These are phyloP conservation scores for Linnemannia hyalina DNA, from an alignment of 192 early-diverging fungal species.

Conservation along the genomic window DNA sequence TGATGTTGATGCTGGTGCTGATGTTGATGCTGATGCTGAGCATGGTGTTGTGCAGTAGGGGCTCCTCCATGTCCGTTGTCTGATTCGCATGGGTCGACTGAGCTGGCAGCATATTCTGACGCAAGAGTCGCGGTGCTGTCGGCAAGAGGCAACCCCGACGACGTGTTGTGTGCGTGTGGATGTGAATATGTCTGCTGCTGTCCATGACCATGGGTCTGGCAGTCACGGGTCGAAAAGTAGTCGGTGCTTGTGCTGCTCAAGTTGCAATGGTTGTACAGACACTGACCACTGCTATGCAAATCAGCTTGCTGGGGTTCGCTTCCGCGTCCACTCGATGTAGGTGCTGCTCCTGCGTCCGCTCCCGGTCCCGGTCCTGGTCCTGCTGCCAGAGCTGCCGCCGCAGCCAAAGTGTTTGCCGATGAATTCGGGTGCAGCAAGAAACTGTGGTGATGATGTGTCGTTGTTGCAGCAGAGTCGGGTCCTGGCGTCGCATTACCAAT, in stretches of 20 bases:
- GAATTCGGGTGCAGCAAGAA: constrained; percentile 1
- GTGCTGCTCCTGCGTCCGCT: background rate
- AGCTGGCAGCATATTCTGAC: constrained; percentile 24
- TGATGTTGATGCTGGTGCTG: constrained; percentile 1
- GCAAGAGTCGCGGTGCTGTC: constrained; percentile 10
- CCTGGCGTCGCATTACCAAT: background rate
- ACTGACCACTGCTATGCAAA: background rate
- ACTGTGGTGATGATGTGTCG: background rate
- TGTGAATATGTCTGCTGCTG: background rate
- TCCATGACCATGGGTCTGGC: background rate
- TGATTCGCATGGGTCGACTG: constrained; percentile 21
- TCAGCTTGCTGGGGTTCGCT: background rate
- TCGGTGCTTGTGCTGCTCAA: constrained; percentile 13
- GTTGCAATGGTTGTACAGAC: constrained; percentile 19
- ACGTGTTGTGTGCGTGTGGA: too few species aligned
- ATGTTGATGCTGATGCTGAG: background rate
- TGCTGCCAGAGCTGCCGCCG: background rate
- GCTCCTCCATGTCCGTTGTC: background rate
- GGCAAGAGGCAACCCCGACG: background rate
- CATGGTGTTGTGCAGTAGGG: background rate
- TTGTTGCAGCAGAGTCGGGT: background rate
- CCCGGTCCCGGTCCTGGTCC: background rate
- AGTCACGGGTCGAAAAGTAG: constrained; percentile 7
- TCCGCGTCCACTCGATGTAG: background rate
- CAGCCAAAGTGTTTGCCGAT: background rate